Evolutionary conservation across 2,329 filamentous ascomycete genomes (phyloP).

Genomic region (Mycogone perniciosa): DNA sequence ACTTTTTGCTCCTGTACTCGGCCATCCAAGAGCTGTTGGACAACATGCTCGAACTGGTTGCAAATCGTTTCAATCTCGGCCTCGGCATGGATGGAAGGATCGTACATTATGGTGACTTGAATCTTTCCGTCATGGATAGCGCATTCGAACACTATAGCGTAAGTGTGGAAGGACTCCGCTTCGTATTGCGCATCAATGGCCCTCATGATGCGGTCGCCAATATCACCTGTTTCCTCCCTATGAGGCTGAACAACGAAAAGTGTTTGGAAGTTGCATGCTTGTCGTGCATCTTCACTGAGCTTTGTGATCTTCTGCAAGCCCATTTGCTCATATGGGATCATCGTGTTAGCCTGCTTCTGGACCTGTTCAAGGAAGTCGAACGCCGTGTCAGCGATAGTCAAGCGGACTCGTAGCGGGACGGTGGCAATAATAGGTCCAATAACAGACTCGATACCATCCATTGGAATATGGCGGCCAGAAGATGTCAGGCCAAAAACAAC

Average conservation of each 20-base stretch:
- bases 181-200: too few species aligned
- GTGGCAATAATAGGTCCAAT: slow-evolving; percentile 15
- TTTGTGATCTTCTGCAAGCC: slow-evolving; percentile 23
- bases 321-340: slow-evolving; percentile 19
- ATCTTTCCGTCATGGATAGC: too few species aligned
- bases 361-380: slow-evolving; percentile 12
- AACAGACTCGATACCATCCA: slow-evolving; percentile 12
- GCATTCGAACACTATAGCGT: too few species aligned
- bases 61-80: too few species aligned
- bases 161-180: too few species aligned
- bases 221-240: not conserved
- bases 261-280: slow-evolving; percentile 12
- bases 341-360: slow-evolving; percentile 19
- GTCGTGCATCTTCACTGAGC: not conserved
- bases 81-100: too few species aligned
- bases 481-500: slow-evolving; percentile 6
- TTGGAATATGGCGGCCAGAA: slow-evolving; percentile 10
- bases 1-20: too few species aligned
- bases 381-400: slow-evolving; percentile 7
- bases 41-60: too few species aligned
- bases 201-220: not conserved
- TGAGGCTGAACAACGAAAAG: not conserved
- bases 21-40: too few species aligned
- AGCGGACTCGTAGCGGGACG: slow-evolving; percentile 11
- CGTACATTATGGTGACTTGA: too few species aligned